A percentile compares a stretch with the other conserved stretches of the same genome.
Evolutionary conservation across 352 stramenopile species (phyloP).

Genomic region (Globisporangium mamillatum): DNA sequence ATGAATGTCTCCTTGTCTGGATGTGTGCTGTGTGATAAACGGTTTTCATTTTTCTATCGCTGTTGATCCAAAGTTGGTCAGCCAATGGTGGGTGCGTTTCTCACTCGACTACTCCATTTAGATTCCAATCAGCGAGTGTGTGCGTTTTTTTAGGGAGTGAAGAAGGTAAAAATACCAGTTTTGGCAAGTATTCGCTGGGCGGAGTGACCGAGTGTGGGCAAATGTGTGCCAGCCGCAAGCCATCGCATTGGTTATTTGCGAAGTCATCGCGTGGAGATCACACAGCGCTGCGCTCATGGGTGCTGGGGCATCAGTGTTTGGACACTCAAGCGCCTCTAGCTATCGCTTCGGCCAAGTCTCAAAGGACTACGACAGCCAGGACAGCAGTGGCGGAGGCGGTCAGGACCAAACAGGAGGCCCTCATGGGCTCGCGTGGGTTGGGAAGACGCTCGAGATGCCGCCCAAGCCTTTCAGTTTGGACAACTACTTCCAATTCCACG

Average conservation of each 20-base stretch:
- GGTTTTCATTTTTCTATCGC: background rate
- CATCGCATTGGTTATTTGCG: background rate
- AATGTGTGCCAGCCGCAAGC: background rate
- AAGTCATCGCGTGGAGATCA: background rate
- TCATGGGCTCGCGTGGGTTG: slow-evolving; percentile 37
- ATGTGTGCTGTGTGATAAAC: background rate
- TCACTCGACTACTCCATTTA: background rate
- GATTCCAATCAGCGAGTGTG: background rate
- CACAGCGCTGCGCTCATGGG: slow-evolving; percentile 9
- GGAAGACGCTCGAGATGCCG: slow-evolving; percentile 48
- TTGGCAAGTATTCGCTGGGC: background rate
- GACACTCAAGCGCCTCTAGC: background rate
- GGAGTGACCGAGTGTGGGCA: background rate
- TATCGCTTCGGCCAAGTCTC: slow-evolving; percentile 24
- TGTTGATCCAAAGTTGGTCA: background rate
- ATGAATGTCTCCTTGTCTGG: background rate
- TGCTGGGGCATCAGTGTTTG: slow-evolving; percentile 7
- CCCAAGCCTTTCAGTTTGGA: slow-evolving; percentile 53
- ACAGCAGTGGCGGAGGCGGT: background rate
- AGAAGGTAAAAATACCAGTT: background rate
- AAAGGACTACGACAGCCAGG: background rate
- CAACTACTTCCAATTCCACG: slow-evolving; percentile 54
- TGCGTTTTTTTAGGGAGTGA: background rate
- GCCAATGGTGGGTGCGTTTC: background rate
- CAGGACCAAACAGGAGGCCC: background rate